These are phyloP conservation scores for Populus nigra DNA, from an alignment of 345 rosid species.

Conservation along the genomic window DNA sequence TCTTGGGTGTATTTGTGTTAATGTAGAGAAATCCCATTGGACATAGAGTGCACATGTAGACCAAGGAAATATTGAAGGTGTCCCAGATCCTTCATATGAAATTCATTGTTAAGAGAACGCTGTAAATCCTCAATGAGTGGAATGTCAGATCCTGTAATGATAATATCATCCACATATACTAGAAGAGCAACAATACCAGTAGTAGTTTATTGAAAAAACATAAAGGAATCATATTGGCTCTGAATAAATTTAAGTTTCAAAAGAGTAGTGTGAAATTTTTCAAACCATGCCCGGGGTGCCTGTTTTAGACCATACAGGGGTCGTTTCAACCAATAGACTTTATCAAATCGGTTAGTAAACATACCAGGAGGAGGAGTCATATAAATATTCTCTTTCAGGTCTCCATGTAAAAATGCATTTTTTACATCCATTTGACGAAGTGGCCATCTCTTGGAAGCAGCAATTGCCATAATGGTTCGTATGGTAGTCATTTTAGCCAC, in stretches of 20 bases:
- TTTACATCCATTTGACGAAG: neutral
- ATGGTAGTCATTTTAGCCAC: neutral
- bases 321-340: neutral
- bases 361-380: neutral
- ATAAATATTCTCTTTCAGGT: neutral
- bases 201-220: neutral
- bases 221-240: neutral
- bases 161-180: no score
- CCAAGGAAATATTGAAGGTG: neutral
- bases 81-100: constrained; percentile 4
- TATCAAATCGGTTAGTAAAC: neutral
- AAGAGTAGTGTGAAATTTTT: neutral
- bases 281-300: neutral
- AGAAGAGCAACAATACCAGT: neutral
- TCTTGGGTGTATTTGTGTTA: neutral
- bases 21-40: neutral
- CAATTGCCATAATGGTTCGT: neutral
- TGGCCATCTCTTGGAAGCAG: neutral
- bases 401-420: neutral
- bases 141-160: neutral
- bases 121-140: neutral
- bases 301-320: neutral
- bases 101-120: no score
- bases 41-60: neutral
- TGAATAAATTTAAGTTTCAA: neutral